These are phyloP conservation scores for Xylaria venustula DNA, from an alignment of 495 filamentous ascomycete species.

Conservation along the genomic window DNA sequence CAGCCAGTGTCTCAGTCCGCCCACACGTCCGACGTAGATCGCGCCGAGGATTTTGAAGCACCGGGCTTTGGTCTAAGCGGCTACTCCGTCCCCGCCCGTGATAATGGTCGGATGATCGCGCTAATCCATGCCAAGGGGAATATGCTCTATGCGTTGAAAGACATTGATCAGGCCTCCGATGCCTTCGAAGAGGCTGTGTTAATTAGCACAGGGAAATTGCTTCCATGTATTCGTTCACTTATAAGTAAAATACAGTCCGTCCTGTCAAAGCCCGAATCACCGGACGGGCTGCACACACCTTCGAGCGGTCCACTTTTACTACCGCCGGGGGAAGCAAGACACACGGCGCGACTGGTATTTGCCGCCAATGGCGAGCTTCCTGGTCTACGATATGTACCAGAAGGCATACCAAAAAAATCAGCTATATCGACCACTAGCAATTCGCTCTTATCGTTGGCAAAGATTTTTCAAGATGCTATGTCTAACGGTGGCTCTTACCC, in stretches of 20 bases:
- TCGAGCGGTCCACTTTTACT: conserved; percentile 61
- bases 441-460: conserved; percentile 88
- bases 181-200: conserved; percentile 95
- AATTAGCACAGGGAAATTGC: conserved; percentile 74
- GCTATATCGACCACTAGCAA: conserved; percentile 95
- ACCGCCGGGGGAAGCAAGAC: conserved; percentile 77
- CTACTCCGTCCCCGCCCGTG: conserved; percentile 79
- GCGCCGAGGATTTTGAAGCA: conserved; percentile 39
- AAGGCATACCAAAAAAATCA: conserved; percentile 71
- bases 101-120: conserved; percentile 91
- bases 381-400: conserved; percentile 72
- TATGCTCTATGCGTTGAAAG: conserved; percentile 90
- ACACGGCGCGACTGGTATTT: conserved; percentile 85
- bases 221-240: conserved; percentile 72
- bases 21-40: conserved; percentile 39
- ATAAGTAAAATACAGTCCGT: conserved; percentile 80
- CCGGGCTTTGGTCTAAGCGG: conserved; percentile 78
- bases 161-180: conserved; percentile 77
- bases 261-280: conserved; percentile 48
- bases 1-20: conserved; percentile 5
- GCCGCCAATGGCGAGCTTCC: conserved; percentile 74
- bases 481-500: conserved; percentile 66
- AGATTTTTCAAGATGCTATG: conserved; percentile 99
- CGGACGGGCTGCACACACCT: conserved; percentile 13
- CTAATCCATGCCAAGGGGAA: conserved; percentile 97